Evolutionary conservation across 2,329 filamentous ascomycete species (phyloP).

Genomic region (Cercospora beticola): DNA sequence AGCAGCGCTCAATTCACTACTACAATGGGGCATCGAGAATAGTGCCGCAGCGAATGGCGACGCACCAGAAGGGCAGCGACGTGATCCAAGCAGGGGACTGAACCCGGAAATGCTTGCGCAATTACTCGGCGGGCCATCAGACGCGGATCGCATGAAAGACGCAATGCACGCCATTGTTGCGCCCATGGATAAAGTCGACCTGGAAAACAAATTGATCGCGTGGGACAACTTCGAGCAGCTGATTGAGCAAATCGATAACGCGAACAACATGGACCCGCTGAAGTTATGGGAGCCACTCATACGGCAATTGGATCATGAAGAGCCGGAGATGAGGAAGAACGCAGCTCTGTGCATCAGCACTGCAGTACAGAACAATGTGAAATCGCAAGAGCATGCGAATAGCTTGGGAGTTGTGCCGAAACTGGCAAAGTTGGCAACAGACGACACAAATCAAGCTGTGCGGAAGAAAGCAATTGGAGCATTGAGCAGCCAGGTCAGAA

Average conservation of each 20-base stretch:
- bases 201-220: conserved; percentile 76
- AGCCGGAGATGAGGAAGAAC: conserved; percentile 73
- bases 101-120: conserved; percentile 69
- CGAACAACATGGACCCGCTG: conserved; percentile 83
- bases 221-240: conserved; percentile 96
- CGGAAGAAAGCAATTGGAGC: conserved; percentile 88
- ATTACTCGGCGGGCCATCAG: conserved; percentile 79
- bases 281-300: conserved; percentile 81
- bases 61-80: conserved; percentile 35
- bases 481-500: conserved; percentile 79
- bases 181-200: conserved; percentile 53
- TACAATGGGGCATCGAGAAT: conserved; percentile 75
- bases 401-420: conserved; percentile 65
- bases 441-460: conserved; percentile 62
- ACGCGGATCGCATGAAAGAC: conserved; percentile 87
- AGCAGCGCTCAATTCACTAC: conserved; percentile 65
- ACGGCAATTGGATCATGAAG: conserved; percentile 63
- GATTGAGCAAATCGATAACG: conserved; percentile 91
- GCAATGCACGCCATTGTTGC: conserved; percentile 75
- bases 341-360: conserved; percentile 95
- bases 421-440: conserved; percentile 64
- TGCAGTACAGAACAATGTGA: conserved; percentile 92
- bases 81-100: conserved; percentile 49
- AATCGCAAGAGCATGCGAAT: conserved; percentile 72
- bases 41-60: conserved; percentile 47